These are phyloP conservation scores for Sclerospora graminicola DNA, from an alignment of 352 stramenopile genomes.

Conservation along the genomic window DNA sequence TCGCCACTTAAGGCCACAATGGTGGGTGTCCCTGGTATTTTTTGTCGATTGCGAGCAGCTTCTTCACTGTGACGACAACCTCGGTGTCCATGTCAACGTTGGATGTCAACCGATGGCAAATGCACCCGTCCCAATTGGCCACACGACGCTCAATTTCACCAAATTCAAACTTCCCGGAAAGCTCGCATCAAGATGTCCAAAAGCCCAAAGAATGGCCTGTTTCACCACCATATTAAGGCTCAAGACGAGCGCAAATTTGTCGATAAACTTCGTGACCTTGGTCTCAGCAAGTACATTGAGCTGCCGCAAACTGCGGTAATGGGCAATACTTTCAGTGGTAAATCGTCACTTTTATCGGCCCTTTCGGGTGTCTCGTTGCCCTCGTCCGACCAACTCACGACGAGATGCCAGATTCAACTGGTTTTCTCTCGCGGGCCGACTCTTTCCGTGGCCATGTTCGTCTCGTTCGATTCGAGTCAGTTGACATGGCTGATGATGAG, in stretches of 20 bases:
- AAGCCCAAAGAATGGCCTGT: no score
- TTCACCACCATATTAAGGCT: no score
- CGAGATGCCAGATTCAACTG: slow-evolving; percentile 67
- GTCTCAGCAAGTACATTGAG: slow-evolving; percentile 55
- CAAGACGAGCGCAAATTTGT: slow-evolving; percentile 26
- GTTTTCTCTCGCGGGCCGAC: slow-evolving; percentile 36
- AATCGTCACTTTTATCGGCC: slow-evolving; percentile 77
- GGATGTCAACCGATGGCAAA: slow-evolving; percentile 28
- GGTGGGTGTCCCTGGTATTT: background rate
- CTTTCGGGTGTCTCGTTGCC: slow-evolving; percentile 77
- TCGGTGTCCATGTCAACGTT: background rate
- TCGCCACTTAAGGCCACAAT: slow-evolving; percentile 20
- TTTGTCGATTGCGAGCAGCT: background rate
- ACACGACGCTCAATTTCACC: no score
- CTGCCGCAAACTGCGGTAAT: slow-evolving; percentile 87
- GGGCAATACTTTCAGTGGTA: slow-evolving; percentile 84
- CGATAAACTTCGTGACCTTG: slow-evolving; percentile 40
- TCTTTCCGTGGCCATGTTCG: slow-evolving; percentile 41
- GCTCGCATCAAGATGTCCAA: no score
- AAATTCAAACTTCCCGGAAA: no score
- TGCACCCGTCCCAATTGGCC: slow-evolving; percentile 12
- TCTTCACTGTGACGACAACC: background rate
- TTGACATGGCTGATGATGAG: background rate
- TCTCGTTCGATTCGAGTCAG: slow-evolving; percentile 43
- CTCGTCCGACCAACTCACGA: slow-evolving; percentile 66